phyloP scores from a whole-genome alignment of 1,284 basidiomycete species.

The Rhodotorula sp. region DNA sequence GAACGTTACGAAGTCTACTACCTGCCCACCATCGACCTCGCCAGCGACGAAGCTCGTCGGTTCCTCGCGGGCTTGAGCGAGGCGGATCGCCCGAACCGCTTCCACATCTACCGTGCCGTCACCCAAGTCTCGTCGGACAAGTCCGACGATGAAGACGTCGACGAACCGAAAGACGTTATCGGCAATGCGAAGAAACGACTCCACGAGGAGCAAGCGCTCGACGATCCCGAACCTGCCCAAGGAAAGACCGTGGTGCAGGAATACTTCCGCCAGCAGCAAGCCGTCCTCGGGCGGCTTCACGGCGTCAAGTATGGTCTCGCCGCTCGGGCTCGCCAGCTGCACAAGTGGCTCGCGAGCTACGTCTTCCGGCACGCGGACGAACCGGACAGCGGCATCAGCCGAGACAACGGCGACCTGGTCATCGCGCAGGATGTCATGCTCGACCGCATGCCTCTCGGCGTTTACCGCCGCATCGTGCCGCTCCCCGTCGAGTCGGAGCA shows the following conservation, averaged over 20 bases:
- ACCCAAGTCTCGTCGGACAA: background rate
- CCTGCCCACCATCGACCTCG: slow-evolving; percentile 23
- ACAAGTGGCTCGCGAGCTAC: slow-evolving; percentile 54
- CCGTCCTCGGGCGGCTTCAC: slow-evolving; percentile 65
- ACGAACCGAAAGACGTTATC: background rate
- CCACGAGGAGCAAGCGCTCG: background rate
- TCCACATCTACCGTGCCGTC: background rate
- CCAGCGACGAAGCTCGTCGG: slow-evolving; percentile 7
- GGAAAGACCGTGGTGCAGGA: slow-evolving; percentile 60
- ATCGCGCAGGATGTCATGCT: slow-evolving; percentile 60
- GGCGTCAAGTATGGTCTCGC: slow-evolving; percentile 67
- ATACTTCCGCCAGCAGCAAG: slow-evolving; percentile 62
- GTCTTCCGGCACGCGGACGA: slow-evolving; percentile 51
- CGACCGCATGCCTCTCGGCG: slow-evolving; percentile 60
- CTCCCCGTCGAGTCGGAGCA: slow-evolving; percentile 58
- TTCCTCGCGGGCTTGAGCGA: slow-evolving; percentile 15
- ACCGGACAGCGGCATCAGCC: slow-evolving; percentile 56
- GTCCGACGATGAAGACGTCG: background rate
- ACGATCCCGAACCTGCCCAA: slow-evolving; percentile 43
- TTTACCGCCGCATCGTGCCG: slow-evolving; percentile 64
- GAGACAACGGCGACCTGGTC: slow-evolving; percentile 54
- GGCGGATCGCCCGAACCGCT: background rate
- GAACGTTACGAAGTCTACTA: slow-evolving; percentile 43
- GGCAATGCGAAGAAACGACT: background rate
- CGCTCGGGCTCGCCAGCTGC: slow-evolving; percentile 62